Evolutionary conservation across 2,329 filamentous ascomycete genomes (phyloP), one percentile per base, ranked within the genome.

Genomic region (Cercospora janseana): DNA sequence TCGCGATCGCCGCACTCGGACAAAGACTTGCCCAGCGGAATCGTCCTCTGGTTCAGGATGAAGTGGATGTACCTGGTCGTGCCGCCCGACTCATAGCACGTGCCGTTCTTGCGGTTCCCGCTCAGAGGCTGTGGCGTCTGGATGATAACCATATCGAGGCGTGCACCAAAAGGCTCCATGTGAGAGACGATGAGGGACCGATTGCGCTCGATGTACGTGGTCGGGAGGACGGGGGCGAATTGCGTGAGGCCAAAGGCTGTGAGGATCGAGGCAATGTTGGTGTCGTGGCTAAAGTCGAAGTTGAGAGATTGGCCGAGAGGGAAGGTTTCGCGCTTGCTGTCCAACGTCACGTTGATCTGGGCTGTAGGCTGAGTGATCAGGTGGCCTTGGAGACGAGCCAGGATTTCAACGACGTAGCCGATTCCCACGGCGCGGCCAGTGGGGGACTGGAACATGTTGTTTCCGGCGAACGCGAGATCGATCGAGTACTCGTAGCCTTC

Each of bases 201-300:
- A 63, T 84, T 81, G 4, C 74, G 68, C 8, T 78, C 76, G 51
- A 85, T 77, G 21, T 71, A 67, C 8, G 75, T 73, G 1, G 77
- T 71, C 0, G 82, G 80, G 3, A 89, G 72, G 10, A 78, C 70
- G 15, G 78, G 72, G 1, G 75, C 72, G 62, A 91, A 89, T 62
- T 90, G 86, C 2, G 71, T 80, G 38, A 90, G 73, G 1, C 86
- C 86, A 53, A 91, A 86, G 0, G 87, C 86, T 0, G 85, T 82
- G 3, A 90, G 71, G 56, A 89, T 79, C 20, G 79, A 78, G 59
- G 63, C 43, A 49, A 67, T 66, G 56, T 67, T 65, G 24, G 83
- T 85, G 68, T 91, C 87, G 66, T 91, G 87, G 12, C 80, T 83
- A 66, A 90, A 90, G 71, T 90, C 87, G 42, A 90, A 79, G 66